A percentile compares a stretch with the other conserved stretches of the same genome.
phyloP scores from a whole-genome alignment of 1,284 basidiomycete genomes.

The Trichosporon faecale region DNA sequence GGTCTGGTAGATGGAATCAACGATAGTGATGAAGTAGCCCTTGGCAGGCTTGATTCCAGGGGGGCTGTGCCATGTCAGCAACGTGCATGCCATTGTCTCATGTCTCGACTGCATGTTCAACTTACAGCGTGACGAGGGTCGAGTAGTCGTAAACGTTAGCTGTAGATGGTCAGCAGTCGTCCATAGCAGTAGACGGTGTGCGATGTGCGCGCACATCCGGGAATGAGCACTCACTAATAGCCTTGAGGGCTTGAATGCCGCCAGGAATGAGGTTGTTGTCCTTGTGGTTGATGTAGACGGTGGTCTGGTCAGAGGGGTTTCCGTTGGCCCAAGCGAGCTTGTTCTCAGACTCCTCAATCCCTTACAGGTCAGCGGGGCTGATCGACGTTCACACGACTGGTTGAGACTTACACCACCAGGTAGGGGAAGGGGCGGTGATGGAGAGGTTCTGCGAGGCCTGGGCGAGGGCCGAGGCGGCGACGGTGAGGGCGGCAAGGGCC shows the following conservation, averaged over 20 bases:
- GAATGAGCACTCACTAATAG: not conserved
- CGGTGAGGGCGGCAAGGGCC: conserved; percentile 1
- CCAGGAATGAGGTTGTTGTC: not conserved
- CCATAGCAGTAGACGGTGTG: not conserved
- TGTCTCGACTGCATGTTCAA: not conserved
- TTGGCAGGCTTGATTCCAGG: conserved; percentile 2
- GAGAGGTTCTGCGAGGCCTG: not conserved
- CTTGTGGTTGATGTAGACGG: conserved; percentile 9
- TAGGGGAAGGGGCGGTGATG: conserved; percentile 4
- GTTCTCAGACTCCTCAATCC: conserved; percentile 6
- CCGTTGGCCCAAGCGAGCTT: conserved; percentile 5
- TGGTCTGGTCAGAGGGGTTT: not conserved
- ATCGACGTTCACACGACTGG: not conserved
- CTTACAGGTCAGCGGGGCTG: not conserved
- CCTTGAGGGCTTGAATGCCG: not conserved
- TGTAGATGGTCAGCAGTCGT: not conserved
- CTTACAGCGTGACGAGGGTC: not conserved
- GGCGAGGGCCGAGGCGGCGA: conserved; percentile 9
- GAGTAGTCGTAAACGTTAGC: conserved; percentile 9
- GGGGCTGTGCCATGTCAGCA: not conserved
- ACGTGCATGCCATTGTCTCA: not conserved
- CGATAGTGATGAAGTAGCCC: conserved; percentile 4
- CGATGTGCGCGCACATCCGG: not conserved
- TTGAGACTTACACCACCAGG: conserved; percentile 2
- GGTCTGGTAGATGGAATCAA: conserved; percentile 2